Evolutionary conservation across 208 protist species (phyloP), one percentile per base, ranked within the genome.

Genomic region (Zelonia costaricensis): DNA sequence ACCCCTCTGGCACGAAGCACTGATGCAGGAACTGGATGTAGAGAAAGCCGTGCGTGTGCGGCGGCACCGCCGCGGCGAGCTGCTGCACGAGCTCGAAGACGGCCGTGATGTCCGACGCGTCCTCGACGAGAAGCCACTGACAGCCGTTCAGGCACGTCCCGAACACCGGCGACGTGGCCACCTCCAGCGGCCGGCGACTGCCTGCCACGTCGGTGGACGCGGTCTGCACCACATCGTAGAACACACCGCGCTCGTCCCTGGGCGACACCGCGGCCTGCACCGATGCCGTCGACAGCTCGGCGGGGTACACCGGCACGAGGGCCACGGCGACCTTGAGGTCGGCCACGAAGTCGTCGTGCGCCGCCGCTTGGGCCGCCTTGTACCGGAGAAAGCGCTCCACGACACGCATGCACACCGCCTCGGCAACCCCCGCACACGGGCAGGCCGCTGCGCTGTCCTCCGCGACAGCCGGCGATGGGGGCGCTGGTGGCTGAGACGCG

Each of bases 61-160:
- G 40, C 22, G 52, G 31, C 25, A 42, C 33, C 30, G 15, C 20
- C 2, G 36, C 16, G 22, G 22, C 45, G 18, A 55, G 33, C 4
- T 46, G 8, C 22, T 20, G 28, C 13, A 59, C 8, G 2, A 52
- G 43, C 15, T 30, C 23, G 28, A 65, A 58, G 52, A 39, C 61
- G 25, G 40, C 61, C 23, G 20, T 39, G 35, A 83, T 62, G 49
- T 74, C 76, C 7, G 56, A 44, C 25, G 49, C 55, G 47, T 64
- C 67, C 38, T 69, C 69, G 10, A 77, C 69, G 5, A 68, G 42
- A 4, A 73, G 49, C 69, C 63, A 72, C 39, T 72, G 65, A 35
- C 78, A 84, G 31, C 47, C 65, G 39, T 84, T 73, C 25, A 80
- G 54, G 35, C 68, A 84, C 10, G 63, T 59, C 57, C 78, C 78